Evolutionary conservation across 2,329 filamentous ascomycete species (phyloP).

Genomic region (Aspergillus floridensis): DNA sequence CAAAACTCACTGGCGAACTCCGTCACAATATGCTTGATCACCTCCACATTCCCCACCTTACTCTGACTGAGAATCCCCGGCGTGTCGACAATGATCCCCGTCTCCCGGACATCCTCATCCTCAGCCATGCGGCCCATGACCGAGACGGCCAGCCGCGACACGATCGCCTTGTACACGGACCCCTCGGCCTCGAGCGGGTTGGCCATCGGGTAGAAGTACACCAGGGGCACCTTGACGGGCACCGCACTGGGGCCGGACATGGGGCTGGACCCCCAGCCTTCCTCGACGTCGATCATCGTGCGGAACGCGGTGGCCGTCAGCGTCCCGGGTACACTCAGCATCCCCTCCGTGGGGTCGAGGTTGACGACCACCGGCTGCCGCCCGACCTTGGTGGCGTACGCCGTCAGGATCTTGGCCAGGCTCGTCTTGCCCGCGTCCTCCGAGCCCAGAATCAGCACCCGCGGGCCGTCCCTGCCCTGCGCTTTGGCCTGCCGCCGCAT

Average conservation of each 20-base stretch:
- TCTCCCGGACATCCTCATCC: constrained; percentile 66
- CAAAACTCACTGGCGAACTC: constrained; percentile 58
- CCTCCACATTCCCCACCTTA: constrained; percentile 65
- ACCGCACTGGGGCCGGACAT: constrained; percentile 85
- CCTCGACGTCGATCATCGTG: constrained; percentile 81
- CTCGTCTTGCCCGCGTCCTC: constrained; percentile 80
- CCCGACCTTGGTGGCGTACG: constrained; percentile 72
- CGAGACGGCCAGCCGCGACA: constrained; percentile 73
- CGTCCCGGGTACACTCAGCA: constrained; percentile 75
- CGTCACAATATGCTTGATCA: constrained; percentile 75
- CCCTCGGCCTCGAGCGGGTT: constrained; percentile 68
- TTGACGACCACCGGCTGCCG: constrained; percentile 80
- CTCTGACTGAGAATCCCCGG: constrained; percentile 66
- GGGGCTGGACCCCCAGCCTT: constrained; percentile 85
- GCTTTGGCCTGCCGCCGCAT: constrained; percentile 62
- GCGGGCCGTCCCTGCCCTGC: constrained; percentile 60
- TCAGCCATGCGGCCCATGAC: constrained; percentile 75
- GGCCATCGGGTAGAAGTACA: constrained; percentile 80
- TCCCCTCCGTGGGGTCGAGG: constrained; percentile 75
- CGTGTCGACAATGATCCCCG: constrained; percentile 84
- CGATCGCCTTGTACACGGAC: constrained; percentile 68
- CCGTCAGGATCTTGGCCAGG: constrained; percentile 70
- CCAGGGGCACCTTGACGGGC: constrained; percentile 86
- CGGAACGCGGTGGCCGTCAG: constrained; percentile 84
- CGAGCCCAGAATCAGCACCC: constrained; percentile 80